Conservation (phyloP, 352 stramenopile genomes). For the Lagenidium sp. region DNA sequence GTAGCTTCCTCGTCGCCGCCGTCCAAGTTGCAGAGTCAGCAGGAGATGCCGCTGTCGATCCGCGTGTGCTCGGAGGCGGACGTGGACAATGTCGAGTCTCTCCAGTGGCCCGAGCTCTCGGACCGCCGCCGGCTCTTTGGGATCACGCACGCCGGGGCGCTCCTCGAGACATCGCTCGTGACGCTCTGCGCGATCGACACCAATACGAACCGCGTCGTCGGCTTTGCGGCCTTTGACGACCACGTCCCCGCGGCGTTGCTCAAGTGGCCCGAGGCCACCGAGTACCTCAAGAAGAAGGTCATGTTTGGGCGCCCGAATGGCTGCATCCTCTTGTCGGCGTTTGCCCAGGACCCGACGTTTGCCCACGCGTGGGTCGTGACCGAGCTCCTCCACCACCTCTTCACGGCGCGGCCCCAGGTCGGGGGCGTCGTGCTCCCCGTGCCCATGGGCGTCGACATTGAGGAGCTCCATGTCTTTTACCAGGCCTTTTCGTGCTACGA, state of each 20-base stretch:
- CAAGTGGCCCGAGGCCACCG: constrained; percentile 44
- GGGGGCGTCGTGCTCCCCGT: constrained; percentile 44
- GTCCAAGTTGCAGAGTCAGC: no score
- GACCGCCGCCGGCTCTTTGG: constrained; percentile 51
- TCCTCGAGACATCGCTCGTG: constrained; percentile 53
- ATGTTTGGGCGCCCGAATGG: constrained; percentile 34
- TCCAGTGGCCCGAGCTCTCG: constrained; percentile 27
- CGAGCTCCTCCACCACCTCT: constrained; percentile 33
- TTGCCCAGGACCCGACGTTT: constrained; percentile 24
- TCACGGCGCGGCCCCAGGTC: constrained; percentile 21
- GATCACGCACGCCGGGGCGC: constrained; percentile 35
- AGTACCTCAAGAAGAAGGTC: constrained; percentile 57
- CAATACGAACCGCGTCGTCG: constrained; percentile 11
- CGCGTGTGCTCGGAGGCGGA: constrained; percentile 34
- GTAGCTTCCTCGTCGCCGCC: no score
- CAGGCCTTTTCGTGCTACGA: constrained; percentile 52
- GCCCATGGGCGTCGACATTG: constrained; percentile 35
- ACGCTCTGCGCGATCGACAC: constrained; percentile 30
- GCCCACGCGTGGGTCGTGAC: constrained; percentile 15
- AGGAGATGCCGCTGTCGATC: constrained; percentile 25
- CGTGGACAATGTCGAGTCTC: constrained; percentile 22
- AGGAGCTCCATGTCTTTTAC: constrained; percentile 47
- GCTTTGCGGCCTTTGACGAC: constrained; percentile 60
- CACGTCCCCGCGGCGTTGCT: constrained; percentile 29
- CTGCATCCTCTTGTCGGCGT: constrained; percentile 42